These are phyloP conservation scores for Entomortierella lignicola DNA, from an alignment of 192 early-diverging fungal genomes.

Conservation along the genomic window DNA sequence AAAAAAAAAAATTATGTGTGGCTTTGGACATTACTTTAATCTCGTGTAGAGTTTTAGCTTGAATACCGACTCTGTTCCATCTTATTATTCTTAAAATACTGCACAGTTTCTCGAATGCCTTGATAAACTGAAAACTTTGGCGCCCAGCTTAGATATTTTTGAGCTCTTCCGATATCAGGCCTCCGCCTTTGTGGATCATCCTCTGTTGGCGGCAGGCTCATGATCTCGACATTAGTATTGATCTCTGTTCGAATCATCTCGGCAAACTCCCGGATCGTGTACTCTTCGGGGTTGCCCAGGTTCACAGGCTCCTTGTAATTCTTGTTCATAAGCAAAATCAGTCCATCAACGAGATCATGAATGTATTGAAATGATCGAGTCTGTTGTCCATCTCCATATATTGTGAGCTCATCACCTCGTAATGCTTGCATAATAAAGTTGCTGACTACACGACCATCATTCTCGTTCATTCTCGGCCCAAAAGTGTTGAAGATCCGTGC, in stretches of 20 bases:
- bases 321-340: constrained; percentile 82
- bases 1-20: too few relatives aligned
- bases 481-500: constrained; percentile 85
- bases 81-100: constrained; percentile 71
- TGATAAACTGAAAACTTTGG: constrained; percentile 81
- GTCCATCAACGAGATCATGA: constrained; percentile 85
- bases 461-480: constrained; percentile 86
- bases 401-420: constrained; percentile 77
- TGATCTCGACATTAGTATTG: constrained; percentile 65
- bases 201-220: constrained; percentile 70
- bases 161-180: constrained; percentile 80
- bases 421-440: constrained; percentile 91
- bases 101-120: constrained; percentile 83
- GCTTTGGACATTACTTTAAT: too few relatives aligned
- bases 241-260: constrained; percentile 77
- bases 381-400: constrained; percentile 84
- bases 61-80: constrained; percentile 26
- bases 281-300: constrained; percentile 88
- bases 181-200: constrained; percentile 84
- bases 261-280: constrained; percentile 83
- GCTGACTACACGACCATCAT: constrained; percentile 86
- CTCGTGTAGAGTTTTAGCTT: background rate
- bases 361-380: constrained; percentile 90
- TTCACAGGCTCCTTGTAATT: constrained; percentile 80
- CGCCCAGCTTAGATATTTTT: constrained; percentile 73